A percentile compares a stretch with the other conserved stretches of the same genome.
Evolutionary conservation across 2,329 filamentous ascomycete species (phyloP).

Genomic region (Talaromyces piceae): DNA sequence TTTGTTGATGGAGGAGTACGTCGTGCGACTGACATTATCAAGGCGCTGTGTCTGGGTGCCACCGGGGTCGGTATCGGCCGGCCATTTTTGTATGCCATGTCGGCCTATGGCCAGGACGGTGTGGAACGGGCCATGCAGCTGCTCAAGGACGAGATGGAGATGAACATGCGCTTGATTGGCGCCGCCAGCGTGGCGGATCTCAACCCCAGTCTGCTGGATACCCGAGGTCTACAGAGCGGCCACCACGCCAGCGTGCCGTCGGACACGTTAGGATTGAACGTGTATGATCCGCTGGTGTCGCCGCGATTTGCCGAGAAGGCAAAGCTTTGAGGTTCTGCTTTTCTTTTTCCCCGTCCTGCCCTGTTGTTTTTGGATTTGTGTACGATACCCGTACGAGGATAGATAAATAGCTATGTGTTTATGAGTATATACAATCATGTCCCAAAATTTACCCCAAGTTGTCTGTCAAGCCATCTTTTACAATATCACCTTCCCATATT

Average conservation of each 20-base stretch:
- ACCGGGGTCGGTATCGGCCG: constrained; percentile 88
- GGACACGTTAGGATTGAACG: constrained; percentile 53
- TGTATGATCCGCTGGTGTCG: constrained; percentile 49
- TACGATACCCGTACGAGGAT: neutral
- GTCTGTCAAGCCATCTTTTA: too few relatives aligned
- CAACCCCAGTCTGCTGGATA: constrained; percentile 73
- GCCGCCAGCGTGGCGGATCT: constrained; percentile 67
- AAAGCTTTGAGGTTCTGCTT: constrained; percentile 30
- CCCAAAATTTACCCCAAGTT: too few relatives aligned
- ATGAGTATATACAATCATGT: constrained; percentile 6
- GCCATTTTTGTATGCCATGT: constrained; percentile 95
- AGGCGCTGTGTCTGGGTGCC: constrained; percentile 87
- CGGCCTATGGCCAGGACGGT: constrained; percentile 75
- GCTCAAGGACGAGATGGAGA: constrained; percentile 93
- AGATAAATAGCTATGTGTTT: constrained; percentile 1
- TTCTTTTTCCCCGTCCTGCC: neutral
- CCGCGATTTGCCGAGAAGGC: constrained; percentile 45
- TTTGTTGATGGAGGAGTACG: constrained; percentile 88
- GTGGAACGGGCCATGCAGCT: constrained; percentile 90
- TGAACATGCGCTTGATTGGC: constrained; percentile 96
- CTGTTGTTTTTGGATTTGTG: neutral
- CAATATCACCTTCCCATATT: too few relatives aligned
- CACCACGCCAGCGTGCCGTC: constrained; percentile 53
- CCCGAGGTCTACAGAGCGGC: constrained; percentile 54
- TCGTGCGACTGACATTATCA: constrained; percentile 87